Conservation (phyloP, 257 asterid species). For the Solanum pinnatisectum region DNA sequence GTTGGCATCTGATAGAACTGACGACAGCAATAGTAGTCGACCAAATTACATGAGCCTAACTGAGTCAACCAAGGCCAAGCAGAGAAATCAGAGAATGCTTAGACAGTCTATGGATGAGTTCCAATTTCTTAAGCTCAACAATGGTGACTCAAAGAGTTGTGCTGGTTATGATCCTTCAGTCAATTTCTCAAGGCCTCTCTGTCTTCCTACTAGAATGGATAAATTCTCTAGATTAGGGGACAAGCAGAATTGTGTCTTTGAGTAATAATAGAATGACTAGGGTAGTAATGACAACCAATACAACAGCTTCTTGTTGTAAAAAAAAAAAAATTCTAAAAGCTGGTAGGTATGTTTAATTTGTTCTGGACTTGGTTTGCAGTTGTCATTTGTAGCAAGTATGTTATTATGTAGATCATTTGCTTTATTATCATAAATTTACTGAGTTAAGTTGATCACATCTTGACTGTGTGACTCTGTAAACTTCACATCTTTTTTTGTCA, state of each 20-base stretch:
- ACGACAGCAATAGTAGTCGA: conserved; percentile 34
- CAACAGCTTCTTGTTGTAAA: conserved; percentile 61
- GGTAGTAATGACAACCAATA: neutral
- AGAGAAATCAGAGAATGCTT: conserved; percentile 43
- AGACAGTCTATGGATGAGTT: conserved; percentile 78
- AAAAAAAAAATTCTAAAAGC: neutral
- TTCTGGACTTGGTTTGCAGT: neutral
- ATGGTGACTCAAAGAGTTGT: conserved; percentile 42
- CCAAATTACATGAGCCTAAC: conserved; percentile 91
- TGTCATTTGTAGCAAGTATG: conserved; percentile 15
- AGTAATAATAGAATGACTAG: neutral
- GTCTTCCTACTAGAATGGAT: conserved; percentile 37
- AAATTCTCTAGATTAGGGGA: conserved; percentile 27
- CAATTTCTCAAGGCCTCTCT: conserved; percentile 23
- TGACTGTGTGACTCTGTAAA: neutral
- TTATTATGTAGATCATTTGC: conserved; percentile 4
- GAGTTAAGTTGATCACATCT: neutral
- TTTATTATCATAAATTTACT: neutral
- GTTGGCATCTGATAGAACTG: conserved; percentile 42
- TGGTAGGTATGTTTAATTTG: neutral
- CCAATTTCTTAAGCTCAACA: conserved; percentile 46
- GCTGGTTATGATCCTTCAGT: conserved; percentile 27
- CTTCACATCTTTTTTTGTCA: neutral
- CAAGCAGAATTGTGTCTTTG: conserved; percentile 15
- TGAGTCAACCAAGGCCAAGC: conserved; percentile 82